A percentile compares a stretch with the other conserved stretches of the same genome.
Evolutionary conservation across 129 eudicot species (phyloP).

Genomic region (Daucus carota): DH1_v3.0 NC_030386.2:29300001-29300500

Average conservation of each 20-base stretch:
- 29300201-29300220: neutral
- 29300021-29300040: no score
- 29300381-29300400: neutral
- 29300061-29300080: no score
- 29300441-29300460: slow-evolving; percentile 81
- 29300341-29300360: neutral
- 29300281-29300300: slow-evolving; percentile 21
- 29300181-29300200: neutral
- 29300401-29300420: slow-evolving; percentile 46
- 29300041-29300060: no score
- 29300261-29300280: slow-evolving; percentile 11
- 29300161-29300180: neutral
- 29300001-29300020: no score
- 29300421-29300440: slow-evolving; percentile 76
- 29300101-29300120: no score
- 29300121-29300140: neutral
- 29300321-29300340: slow-evolving; percentile 2
- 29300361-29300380: neutral
- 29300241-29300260: neutral
- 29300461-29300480: slow-evolving; percentile 78
- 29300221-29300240: neutral
- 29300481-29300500: slow-evolving; percentile 70
- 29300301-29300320: slow-evolving; percentile 22
- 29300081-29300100: no score
- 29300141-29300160: neutral